Percentiles rank a stretch among this genome's conserved stretches.
phyloP scores from a whole-genome alignment of 768 basidiomycete species.

The Tulasnella sp. region DNA sequence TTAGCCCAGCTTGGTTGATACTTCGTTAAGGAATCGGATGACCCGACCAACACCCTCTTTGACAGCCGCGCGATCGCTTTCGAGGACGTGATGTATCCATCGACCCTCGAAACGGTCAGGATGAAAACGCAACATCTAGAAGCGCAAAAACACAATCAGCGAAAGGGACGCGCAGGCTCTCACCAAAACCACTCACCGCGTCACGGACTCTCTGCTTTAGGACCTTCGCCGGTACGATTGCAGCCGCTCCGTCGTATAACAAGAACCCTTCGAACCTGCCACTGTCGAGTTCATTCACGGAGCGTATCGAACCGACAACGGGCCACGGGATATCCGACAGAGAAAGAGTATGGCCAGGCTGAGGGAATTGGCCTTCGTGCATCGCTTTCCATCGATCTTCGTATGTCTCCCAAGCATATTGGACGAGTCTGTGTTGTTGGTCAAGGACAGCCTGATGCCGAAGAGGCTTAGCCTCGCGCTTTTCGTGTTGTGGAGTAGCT shows the following conservation, averaged over 20 bases:
- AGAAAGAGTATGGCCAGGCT: conserved; percentile 1
- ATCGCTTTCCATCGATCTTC: conserved; percentile 27
- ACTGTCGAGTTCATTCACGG: conserved; percentile 18
- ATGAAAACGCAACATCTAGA: conserved; percentile 32
- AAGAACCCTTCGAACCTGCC: conserved; percentile 25
- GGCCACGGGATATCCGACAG: conserved; percentile 32
- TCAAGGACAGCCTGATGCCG: background rate
- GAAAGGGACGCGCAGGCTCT: background rate
- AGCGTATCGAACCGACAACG: conserved; percentile 20
- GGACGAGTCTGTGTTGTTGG: conserved; percentile 11
- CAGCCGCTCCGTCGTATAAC: background rate
- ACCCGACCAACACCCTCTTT: conserved; percentile 30
- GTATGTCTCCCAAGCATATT: conserved; percentile 27
- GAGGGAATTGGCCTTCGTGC: conserved; percentile 17
- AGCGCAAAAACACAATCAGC: background rate
- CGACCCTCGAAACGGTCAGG: conserved; percentile 32
- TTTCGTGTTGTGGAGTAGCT: background rate
- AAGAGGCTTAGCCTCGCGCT: conserved; percentile 3
- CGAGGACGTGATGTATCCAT: conserved; percentile 28
- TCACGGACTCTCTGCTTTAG: conserved; percentile 30
- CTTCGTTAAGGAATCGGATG: conserved; percentile 29
- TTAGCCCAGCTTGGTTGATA: conserved; percentile 10
- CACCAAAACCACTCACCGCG: conserved; percentile 1
- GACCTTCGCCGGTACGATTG: conserved; percentile 8
- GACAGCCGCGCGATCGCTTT: conserved; percentile 27